A percentile compares a stretch with the other conserved stretches of the same genome.
These are phyloP conservation scores for Trametes versicolor DNA, from an alignment of 1,284 basidiomycete genomes.

Conservation along the genomic window DNA sequence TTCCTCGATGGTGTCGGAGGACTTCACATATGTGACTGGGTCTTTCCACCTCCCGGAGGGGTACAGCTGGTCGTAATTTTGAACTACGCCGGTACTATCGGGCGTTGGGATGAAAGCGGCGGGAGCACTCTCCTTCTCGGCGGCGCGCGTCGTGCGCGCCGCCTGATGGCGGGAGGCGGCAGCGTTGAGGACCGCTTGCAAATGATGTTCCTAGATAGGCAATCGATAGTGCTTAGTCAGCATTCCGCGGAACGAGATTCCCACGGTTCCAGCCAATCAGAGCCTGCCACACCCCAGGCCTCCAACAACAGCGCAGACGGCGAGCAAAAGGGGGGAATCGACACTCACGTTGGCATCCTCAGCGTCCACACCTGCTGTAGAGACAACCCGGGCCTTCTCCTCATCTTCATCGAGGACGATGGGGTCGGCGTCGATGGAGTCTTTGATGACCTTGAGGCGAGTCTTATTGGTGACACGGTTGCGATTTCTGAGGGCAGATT, in stretches of 20 bases:
- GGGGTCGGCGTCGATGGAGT: conserved; percentile 83
- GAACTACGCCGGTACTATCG: conserved; percentile 85
- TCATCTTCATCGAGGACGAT: conserved; percentile 86
- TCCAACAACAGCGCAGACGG: conserved; percentile 55
- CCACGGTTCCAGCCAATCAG: conserved; percentile 58
- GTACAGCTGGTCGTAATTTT: conserved; percentile 82
- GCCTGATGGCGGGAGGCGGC: conserved; percentile 67
- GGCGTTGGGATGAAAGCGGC: conserved; percentile 92
- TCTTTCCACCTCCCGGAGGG: conserved; percentile 77
- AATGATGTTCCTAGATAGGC: conserved; percentile 84
- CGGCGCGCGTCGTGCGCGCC: conserved; percentile 52
- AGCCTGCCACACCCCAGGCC: conserved; percentile 51
- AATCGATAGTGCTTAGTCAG: conserved; percentile 61
- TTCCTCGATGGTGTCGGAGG: conserved; percentile 92
- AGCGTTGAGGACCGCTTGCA: conserved; percentile 87
- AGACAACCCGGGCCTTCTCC: conserved; percentile 74
- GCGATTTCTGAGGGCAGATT: conserved; percentile 81
- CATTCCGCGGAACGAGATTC: conserved; percentile 65
- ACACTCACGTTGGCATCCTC: conserved; percentile 88
- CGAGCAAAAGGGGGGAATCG: conserved; percentile 46
- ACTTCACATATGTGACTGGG: conserved; percentile 83
- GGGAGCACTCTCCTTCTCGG: conserved; percentile 56
- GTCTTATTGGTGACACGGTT: conserved; percentile 93
- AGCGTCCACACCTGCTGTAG: conserved; percentile 79
- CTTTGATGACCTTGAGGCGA: conserved; percentile 83